Evolutionary conservation across 2,329 filamentous ascomycete species (phyloP), one percentile per base, ranked within the genome.

Genomic region (Metarhizium robertsii): DNA sequence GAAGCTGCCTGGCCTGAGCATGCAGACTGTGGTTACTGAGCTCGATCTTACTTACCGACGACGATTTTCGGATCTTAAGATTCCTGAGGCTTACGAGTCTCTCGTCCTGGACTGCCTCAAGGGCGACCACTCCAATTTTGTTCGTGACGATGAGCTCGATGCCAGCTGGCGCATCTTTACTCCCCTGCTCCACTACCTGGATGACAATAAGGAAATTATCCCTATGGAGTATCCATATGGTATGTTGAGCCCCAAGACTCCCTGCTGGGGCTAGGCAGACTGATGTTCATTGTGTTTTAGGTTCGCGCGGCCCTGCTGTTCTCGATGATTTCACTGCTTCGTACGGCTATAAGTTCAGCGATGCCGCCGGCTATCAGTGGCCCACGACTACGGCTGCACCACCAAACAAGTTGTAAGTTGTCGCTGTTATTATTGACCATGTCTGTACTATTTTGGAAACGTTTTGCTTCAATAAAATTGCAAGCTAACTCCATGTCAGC

Each of bases 141-240:
- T 96, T 61, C 87, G 91, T 77, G 91, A 96, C 65, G 91, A 96
- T 69, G 94, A 99, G 78, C 82, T 99, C 34, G 94, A 99, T 67
- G 91, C 94, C 58, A 94, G 88, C 76, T 99, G 94, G 94, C 90
- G 92, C 73, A 95, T 99, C 73, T 99, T 99, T 76, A 95, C 91
- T 2, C 94, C 94, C 63, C 86, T 99, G 42, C 81, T 99, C 60
- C 92, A 99, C 79, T 99, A 99, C 76, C 84, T 99, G 13, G 95
- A 99, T 62, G 91, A 96, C 70, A 96, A 97, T 81, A 96, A 96
- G 81, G 94, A 99, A 76, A 97, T 99, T 62, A 89, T 96, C 58
- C 94, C 94, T 30, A 99, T 99, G 94, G 92, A 96, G 69, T 99
- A 99, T 76, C 92, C 95, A 62, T 99, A 99, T 70, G 94, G 94